phyloP scores from a whole-genome alignment of 2,329 filamentous ascomycete species.

The Dactylellina cionopaga region DNA sequence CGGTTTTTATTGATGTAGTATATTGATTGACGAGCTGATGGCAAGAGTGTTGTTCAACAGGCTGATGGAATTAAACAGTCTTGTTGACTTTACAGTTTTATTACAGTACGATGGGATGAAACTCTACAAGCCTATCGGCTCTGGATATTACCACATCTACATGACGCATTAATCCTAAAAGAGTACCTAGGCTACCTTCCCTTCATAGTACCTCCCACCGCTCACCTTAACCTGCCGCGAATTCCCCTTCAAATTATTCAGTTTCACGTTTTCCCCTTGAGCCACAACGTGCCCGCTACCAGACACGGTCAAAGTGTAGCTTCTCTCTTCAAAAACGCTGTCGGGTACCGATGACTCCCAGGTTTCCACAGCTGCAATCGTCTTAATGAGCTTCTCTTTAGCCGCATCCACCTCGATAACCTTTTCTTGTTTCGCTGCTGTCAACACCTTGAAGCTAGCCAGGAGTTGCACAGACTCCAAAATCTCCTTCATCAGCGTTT shows the following conservation, averaged over 20 bases:
- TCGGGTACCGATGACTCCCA: conserved; percentile 19
- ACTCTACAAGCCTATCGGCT: too few species aligned
- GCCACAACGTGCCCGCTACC: background rate
- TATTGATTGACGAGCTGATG: too few species aligned
- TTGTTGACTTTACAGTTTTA: too few species aligned
- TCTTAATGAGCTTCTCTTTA: background rate
- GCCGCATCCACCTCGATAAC: background rate
- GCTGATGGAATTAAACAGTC: too few species aligned
- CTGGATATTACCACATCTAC: too few species aligned
- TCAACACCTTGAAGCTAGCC: background rate
- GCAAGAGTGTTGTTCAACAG: too few species aligned
- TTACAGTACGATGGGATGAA: too few species aligned
- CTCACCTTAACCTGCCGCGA: background rate
- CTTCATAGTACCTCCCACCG: background rate
- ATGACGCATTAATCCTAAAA: too few species aligned
- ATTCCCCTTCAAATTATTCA: background rate
- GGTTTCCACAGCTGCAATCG: background rate
- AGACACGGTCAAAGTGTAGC: background rate
- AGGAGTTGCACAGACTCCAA: conserved; percentile 9
- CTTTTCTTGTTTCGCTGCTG: background rate
- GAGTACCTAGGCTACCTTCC: too few species aligned
- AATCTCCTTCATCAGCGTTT: conserved; percentile 14
- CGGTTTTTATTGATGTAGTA: too few species aligned
- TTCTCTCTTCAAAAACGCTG: background rate
- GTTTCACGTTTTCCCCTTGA: background rate